phyloP scores from a whole-genome alignment of 1,284 basidiomycete genomes.

The Butyriboletus appendiculatus region DNA sequence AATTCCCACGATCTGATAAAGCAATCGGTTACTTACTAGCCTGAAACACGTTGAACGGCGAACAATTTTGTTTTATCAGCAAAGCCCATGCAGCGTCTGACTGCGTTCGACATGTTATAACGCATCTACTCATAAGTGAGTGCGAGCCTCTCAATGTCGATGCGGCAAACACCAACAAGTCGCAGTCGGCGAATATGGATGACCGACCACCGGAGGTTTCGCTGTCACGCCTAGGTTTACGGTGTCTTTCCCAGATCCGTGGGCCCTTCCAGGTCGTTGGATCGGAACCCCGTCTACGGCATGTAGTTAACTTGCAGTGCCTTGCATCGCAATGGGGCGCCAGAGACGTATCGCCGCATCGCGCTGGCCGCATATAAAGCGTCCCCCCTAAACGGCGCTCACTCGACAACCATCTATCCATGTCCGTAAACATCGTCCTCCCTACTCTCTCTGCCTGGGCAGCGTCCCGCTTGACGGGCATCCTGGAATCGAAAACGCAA shows the following conservation, averaged over 20 bases:
- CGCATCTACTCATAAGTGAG: no score
- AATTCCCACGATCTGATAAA: no score
- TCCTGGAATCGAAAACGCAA: constrained; percentile 36
- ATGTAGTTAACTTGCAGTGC: background rate
- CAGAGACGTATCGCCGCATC: background rate
- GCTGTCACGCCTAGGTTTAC: background rate
- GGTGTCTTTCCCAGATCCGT: background rate
- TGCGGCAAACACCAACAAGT: no score
- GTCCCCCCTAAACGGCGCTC: background rate
- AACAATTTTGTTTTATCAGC: no score
- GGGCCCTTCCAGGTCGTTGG: background rate
- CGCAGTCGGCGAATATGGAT: background rate
- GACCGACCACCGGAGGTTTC: background rate
- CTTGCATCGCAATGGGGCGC: background rate
- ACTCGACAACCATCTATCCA: background rate
- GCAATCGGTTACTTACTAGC: no score
- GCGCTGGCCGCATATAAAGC: constrained; percentile 13
- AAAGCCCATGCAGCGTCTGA: no score
- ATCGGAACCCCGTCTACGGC: background rate
- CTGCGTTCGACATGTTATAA: background rate
- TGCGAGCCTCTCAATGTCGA: background rate
- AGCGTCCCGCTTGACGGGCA: constrained; percentile 32
- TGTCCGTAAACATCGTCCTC: constrained; percentile 35
- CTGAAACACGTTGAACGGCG: no score
- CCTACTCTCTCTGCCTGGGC: constrained; percentile 40